A percentile compares a stretch with the other conserved stretches of the same genome.
These are phyloP conservation scores for Dioszegia aurantiaca DNA, from an alignment of 768 basidiomycete genomes.

Conservation along the genomic window DNA sequence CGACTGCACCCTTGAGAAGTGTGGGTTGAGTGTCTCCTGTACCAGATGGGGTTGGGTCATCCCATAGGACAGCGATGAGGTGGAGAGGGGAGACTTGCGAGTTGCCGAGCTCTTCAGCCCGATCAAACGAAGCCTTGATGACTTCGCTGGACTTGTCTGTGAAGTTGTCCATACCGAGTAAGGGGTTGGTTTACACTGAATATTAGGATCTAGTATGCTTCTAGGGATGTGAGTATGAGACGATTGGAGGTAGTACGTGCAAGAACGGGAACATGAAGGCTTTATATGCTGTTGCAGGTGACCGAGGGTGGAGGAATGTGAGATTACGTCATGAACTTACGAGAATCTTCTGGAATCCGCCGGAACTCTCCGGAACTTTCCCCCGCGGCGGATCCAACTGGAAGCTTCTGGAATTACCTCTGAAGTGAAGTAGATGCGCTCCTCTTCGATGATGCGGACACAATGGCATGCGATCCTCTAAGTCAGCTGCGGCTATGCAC, in stretches of 20 bases:
- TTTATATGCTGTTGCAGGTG: background rate
- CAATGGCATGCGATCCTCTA: no score
- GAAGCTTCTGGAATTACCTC: background rate
- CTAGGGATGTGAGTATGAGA: background rate
- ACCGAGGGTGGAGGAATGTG: no score
- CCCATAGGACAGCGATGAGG: conserved; percentile 73
- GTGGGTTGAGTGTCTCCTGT: conserved; percentile 56
- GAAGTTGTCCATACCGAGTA: conserved; percentile 61
- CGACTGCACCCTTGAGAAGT: conserved; percentile 72
- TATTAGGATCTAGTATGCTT: background rate
- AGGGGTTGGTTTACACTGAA: background rate
- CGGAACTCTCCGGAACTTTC: background rate
- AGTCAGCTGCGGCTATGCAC: no score
- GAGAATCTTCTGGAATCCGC: background rate
- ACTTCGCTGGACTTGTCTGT: conserved; percentile 78
- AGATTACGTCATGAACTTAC: background rate
- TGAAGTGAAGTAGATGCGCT: background rate
- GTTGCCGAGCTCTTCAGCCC: conserved; percentile 79
- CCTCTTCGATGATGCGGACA: no score
- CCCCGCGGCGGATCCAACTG: background rate
- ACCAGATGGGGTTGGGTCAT: conserved; percentile 56
- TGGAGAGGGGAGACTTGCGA: conserved; percentile 83
- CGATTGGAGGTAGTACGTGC: background rate
- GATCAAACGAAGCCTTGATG: conserved; percentile 68
- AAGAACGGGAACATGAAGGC: background rate